Evolutionary conservation across 352 stramenopile species (phyloP).

Genomic region (Pythium dissimile): DNA sequence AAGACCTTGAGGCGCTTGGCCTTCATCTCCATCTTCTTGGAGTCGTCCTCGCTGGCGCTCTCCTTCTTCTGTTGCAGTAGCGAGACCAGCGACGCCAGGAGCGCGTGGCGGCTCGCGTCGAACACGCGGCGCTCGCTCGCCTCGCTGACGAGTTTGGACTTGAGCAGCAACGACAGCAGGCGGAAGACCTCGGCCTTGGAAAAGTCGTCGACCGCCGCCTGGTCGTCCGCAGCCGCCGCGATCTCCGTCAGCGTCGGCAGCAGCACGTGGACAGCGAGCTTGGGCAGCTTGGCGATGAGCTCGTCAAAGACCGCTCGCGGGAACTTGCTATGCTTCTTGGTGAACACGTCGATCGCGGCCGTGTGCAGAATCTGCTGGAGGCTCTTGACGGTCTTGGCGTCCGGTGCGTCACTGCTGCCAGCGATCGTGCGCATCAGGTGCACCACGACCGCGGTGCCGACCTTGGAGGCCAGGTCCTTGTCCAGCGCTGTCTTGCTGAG

Average conservation of each 20-base stretch:
- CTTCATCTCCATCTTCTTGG: slow-evolving; percentile 40
- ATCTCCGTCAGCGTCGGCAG: slow-evolving; percentile 48
- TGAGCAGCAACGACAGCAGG: slow-evolving; percentile 58
- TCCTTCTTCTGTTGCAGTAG: slow-evolving; percentile 37
- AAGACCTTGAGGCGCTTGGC: slow-evolving; percentile 78
- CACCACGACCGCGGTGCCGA: slow-evolving; percentile 52
- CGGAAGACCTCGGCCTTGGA: slow-evolving; percentile 77
- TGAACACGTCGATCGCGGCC: slow-evolving; percentile 56
- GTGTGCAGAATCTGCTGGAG: slow-evolving; percentile 16
- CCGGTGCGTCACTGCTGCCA: background rate
- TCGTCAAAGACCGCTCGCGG: slow-evolving; percentile 68
- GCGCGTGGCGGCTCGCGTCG: slow-evolving; percentile 20
- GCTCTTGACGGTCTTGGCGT: slow-evolving; percentile 1
- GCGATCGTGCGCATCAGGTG: slow-evolving; percentile 56
- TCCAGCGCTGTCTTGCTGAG: slow-evolving; percentile 50
- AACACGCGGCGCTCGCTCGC: slow-evolving; percentile 38
- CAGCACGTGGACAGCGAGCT: slow-evolving; percentile 46
- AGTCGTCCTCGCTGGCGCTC: slow-evolving; percentile 11
- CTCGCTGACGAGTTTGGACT: slow-evolving; percentile 45
- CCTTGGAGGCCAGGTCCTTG: slow-evolving; percentile 59
- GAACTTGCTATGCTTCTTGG: slow-evolving; percentile 83
- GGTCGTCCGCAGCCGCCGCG: slow-evolving; percentile 31
- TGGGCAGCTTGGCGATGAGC: slow-evolving; percentile 52
- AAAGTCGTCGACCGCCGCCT: slow-evolving; percentile 60
- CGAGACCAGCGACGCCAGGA: slow-evolving; percentile 44